These are phyloP conservation scores for Canavalia ensiformis DNA, from an alignment of 306 rosid species.

Conservation along the genomic window DNA sequence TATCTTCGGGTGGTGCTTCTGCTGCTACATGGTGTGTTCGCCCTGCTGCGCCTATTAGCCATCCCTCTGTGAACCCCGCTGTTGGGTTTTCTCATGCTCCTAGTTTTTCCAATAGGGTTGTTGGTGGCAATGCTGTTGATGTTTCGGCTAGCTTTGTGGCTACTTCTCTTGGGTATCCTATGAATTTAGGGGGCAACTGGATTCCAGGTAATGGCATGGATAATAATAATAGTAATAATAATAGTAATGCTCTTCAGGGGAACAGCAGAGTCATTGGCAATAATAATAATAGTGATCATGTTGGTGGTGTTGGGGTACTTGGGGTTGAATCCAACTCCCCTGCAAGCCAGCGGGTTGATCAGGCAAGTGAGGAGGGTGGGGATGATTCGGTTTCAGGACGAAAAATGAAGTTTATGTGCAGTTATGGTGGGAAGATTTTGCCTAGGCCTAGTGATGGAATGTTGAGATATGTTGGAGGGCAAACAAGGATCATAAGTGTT, in stretches of 20 bases:
- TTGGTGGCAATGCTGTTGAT: constrained; percentile 64
- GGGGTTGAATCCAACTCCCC: constrained; percentile 49
- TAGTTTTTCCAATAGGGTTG: constrained; percentile 52
- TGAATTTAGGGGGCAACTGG: constrained; percentile 64
- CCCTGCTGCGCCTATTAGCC: constrained; percentile 49
- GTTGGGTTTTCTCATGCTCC: constrained; percentile 58
- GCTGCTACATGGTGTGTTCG: constrained; percentile 70
- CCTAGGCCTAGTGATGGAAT: constrained; percentile 92
- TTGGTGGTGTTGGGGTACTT: constrained; percentile 29
- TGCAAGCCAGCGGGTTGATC: constrained; percentile 61
- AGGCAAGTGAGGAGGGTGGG: constrained; percentile 68
- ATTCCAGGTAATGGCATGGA: constrained; percentile 54
- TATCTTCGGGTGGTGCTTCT: constrained; percentile 52
- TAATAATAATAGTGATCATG: constrained; percentile 58
- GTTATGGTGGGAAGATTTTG: constrained; percentile 90
- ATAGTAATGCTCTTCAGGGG: constrained; percentile 24
- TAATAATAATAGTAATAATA: constrained; percentile 16
- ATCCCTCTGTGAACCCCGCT: constrained; percentile 60
- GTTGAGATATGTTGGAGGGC: constrained; percentile 97
- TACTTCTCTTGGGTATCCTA: constrained; percentile 51
- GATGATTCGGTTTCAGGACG: constrained; percentile 65
- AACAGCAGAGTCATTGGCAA: constrained; percentile 50
- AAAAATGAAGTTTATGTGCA: constrained; percentile 83
- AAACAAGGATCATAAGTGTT: constrained; percentile 84
- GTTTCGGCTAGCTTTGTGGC: constrained; percentile 49